Base-by-base conservation (phyloP, 306 rosid species). In the Vicia sativa region DNA sequence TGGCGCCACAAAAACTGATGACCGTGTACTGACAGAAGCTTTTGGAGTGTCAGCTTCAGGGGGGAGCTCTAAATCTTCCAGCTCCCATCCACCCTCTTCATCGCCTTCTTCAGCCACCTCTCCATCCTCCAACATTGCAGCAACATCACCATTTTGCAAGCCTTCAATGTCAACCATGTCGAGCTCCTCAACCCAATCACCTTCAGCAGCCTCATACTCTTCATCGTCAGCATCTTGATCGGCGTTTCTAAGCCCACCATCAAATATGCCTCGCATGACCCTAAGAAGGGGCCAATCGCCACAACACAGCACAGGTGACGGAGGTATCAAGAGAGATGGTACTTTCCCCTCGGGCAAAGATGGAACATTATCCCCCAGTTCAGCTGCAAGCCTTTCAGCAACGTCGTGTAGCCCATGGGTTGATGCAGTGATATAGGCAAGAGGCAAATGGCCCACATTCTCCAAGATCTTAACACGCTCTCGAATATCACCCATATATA, bases 261-360 rank as follows among this genome's bases (percentile, higher is more conserved):
- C 96, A 81, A 92, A 92, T 48, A 92, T 77, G 59, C 96, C 95
- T 54, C 76, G 85, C 87, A 76, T 80, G 56, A 92, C 96, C 75
- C 91, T 89, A 16, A 92, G 91, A 79, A 89, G 96, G 13, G 97
- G 96, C 97, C 97, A 92, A 82, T 92, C 95, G n/a, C 92, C 84
- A 41, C 96, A 84, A 13, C 87, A 79, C 68, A 84, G 78, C 35
- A 87, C 78, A 7, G 97, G 97, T 16, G 86, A 68, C 21, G 95
- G 92, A 4, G 97, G 95, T 56, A 73, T 79, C 83, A 92, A 43
- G 67, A 89, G 95, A 78, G 91, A 75, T 14, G 96, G 89, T 25
- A 74, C 79, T 77, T 84, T 87, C 34, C 92, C 95, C 74, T 74
- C 84, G 0, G 95, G 95, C 72, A 89, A 74, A 82, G 89, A 69